Conservation (phyloP, 1,284 basidiomycete genomes). For the Cutaneotrichosporon sp. region DNA sequence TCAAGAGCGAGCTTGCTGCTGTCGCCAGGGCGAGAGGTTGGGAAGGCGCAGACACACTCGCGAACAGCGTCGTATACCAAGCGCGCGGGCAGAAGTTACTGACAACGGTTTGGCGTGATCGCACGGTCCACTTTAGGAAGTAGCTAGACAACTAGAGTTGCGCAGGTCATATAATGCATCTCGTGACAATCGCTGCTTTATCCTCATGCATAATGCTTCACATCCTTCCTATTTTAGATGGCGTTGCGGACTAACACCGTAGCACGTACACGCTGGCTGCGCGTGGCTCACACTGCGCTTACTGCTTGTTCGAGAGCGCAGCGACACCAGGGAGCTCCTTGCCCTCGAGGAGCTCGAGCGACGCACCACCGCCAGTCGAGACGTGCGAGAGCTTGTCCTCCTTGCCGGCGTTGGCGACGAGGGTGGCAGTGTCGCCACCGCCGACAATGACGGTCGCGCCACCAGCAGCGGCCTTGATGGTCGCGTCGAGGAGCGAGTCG, state of each 20-base stretch:
- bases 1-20: slow-evolving; percentile 37
- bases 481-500: slow-evolving; percentile 78
- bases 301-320: slow-evolving; percentile 68
- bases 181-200: background rate
- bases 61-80: slow-evolving; percentile 39
- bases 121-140: slow-evolving; percentile 35
- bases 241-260: background rate
- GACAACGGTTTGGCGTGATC: slow-evolving; percentile 32
- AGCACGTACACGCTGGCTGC: background rate
- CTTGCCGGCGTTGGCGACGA: slow-evolving; percentile 74
- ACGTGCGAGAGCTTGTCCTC: slow-evolving; percentile 94
- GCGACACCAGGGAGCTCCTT: slow-evolving; percentile 86
- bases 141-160: background rate
- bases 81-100: slow-evolving; percentile 2
- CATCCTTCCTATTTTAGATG: background rate
- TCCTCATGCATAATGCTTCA: background rate
- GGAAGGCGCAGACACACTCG: slow-evolving; percentile 28
- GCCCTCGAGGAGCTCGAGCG: slow-evolving; percentile 92
- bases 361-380: slow-evolving; percentile 94
- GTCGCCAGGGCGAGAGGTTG: slow-evolving; percentile 39
- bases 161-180: background rate
- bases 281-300: slow-evolving; percentile 8
- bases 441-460: slow-evolving; percentile 93
- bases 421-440: slow-evolving; percentile 89
- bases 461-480: slow-evolving; percentile 79